Conservation (phyloP, 345 rosid genomes). For the Salix caprea region DNA sequence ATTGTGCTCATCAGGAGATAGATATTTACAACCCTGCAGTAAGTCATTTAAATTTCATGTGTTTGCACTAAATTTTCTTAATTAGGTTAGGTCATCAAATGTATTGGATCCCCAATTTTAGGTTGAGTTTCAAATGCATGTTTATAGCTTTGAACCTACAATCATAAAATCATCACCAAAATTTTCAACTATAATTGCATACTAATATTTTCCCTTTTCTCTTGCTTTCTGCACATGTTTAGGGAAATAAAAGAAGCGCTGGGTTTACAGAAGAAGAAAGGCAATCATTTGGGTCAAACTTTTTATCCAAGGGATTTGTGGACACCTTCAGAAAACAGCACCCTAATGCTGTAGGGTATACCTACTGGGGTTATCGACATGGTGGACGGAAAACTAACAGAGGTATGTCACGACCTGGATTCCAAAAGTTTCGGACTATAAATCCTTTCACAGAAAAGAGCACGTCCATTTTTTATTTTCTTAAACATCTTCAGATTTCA, state of each 20-base stretch:
- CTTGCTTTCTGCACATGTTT: not conserved
- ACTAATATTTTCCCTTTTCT: not conserved
- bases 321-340: conserved; percentile 89
- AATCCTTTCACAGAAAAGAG: not conserved
- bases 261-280: conserved; percentile 89
- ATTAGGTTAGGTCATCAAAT: no score
- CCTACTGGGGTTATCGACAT: conserved; percentile 91
- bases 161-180: not conserved
- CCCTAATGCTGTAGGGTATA: conserved; percentile 81
- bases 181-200: not conserved
- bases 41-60: conserved; percentile 21
- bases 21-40: conserved; percentile 83
- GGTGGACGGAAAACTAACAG: conserved; percentile 75
- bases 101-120: not conserved
- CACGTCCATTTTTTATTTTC: no score
- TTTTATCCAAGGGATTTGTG: conserved; percentile 74
- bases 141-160: not conserved
- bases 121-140: not conserved
- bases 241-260: conserved; percentile 96
- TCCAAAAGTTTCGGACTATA: not conserved
- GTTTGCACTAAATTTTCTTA: not conserved
- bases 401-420: conserved; percentile 35
- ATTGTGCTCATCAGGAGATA: conserved; percentile 94
- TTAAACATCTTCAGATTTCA: not conserved
- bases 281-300: conserved; percentile 65